A percentile compares a stretch with the other conserved stretches of the same genome.
Evolutionary conservation across 2,329 filamentous ascomycete species (phyloP).

Genomic region (Fusarium subtropicale): DNA sequence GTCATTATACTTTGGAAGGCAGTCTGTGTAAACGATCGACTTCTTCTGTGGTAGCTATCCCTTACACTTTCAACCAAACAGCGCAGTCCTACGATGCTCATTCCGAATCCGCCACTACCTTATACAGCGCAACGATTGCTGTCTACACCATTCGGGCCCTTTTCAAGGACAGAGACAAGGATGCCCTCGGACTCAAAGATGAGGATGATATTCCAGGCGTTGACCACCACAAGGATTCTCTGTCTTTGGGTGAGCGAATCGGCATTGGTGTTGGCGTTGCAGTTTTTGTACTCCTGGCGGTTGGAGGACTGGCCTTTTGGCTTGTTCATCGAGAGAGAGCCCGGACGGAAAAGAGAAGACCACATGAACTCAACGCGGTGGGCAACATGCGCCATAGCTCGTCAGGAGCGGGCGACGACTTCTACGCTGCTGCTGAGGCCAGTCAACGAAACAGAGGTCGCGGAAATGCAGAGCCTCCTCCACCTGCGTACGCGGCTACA

Average conservation of each 20-base stretch:
- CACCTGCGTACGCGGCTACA: conserved; percentile 50
- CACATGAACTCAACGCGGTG: conserved; percentile 44
- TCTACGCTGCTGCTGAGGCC: conserved; percentile 31
- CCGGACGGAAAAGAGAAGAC: conserved; percentile 32
- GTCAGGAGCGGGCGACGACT: conserved; percentile 24
- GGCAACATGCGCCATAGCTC: conserved; percentile 31
- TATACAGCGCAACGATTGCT: conserved; percentile 54
- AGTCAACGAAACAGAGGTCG: conserved; percentile 28
- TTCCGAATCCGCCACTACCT: conserved; percentile 53
- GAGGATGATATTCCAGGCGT: conserved; percentile 48
- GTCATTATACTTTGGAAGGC: conserved; percentile 52
- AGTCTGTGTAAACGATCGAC: conserved; percentile 52
- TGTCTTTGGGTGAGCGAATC: conserved; percentile 51
- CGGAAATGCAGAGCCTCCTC: conserved; percentile 46
- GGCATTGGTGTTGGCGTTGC: conserved; percentile 53
- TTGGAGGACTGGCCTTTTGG: conserved; percentile 45
- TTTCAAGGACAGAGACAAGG: conserved; percentile 54
- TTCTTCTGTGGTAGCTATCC: conserved; percentile 53
- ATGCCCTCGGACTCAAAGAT: conserved; percentile 50
- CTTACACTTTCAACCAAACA: conserved; percentile 53
- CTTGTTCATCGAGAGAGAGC: conserved; percentile 44
- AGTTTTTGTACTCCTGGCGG: conserved; percentile 47
- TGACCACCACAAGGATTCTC: conserved; percentile 19
- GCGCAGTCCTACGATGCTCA: conserved; percentile 52
- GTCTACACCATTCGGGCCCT: conserved; percentile 54